Conservation (phyloP, 73 alveolate species). For the Tetrahymena borealis region DNA sequence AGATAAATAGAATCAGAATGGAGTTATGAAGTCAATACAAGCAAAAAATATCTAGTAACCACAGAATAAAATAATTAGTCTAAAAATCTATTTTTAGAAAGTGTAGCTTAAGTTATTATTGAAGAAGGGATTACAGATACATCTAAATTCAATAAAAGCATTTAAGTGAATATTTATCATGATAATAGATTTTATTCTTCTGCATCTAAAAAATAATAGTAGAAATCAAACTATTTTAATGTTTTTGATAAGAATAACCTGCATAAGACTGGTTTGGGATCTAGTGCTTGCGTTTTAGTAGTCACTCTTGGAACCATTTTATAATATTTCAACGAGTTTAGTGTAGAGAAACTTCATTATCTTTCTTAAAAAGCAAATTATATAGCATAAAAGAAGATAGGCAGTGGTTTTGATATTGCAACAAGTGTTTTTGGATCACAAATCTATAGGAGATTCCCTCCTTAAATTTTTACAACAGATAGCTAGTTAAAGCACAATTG, state of each 20-base stretch:
- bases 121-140: background rate
- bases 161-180: background rate
- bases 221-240: background rate
- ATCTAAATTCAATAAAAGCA: background rate
- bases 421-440: background rate
- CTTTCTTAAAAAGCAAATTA: background rate
- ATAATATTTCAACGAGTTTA: background rate
- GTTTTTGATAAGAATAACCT: background rate
- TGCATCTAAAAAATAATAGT: background rate
- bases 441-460: background rate
- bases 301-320: background rate
- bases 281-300: background rate
- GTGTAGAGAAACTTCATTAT: background rate
- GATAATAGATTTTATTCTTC: background rate
- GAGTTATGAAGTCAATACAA: background rate
- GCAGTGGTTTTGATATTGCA: background rate
- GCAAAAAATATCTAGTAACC: background rate
- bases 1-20: background rate
- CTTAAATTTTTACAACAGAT: background rate
- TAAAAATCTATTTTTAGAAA: background rate
- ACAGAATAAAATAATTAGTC: background rate
- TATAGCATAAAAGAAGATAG: background rate
- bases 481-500: background rate
- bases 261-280: background rate
- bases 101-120: background rate